These are phyloP conservation scores for Megacollybia marginata DNA, from an alignment of 768 basidiomycete species.

Conservation along the genomic window DNA sequence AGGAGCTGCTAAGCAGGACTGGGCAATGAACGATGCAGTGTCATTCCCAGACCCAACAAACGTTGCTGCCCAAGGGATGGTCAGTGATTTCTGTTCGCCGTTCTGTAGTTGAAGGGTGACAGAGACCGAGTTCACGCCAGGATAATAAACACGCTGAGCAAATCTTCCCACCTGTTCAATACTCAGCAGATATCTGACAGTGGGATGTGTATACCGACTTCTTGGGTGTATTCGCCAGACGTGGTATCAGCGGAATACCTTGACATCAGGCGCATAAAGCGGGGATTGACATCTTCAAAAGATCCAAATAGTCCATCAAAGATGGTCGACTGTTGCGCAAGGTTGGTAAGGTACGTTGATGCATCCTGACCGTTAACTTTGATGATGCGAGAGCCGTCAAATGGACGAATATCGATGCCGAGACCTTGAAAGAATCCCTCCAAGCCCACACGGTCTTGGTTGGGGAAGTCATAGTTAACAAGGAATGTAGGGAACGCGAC, in stretches of 20 bases:
- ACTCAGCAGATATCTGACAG: too few species aligned
- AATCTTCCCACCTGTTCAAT: constrained; percentile 3
- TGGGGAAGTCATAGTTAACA: constrained; percentile 11
- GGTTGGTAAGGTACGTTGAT: constrained; percentile 7
- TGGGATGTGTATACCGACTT: background rate
- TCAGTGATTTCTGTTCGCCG: constrained; percentile 1
- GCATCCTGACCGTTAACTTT: constrained; percentile 10
- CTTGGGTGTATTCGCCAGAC: constrained; percentile 8
- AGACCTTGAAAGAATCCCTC: constrained; percentile 9
- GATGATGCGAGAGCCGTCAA: constrained; percentile 9
- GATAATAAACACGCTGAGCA: constrained; percentile 9
- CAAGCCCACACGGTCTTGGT: constrained; percentile 7
- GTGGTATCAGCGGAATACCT: constrained; percentile 10
- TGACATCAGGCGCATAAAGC: constrained; percentile 10
- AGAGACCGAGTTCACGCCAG: constrained; percentile 7
- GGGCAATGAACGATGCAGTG: constrained; percentile 7
- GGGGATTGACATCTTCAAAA: constrained; percentile 8
- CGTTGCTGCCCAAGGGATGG: constrained; percentile 10
- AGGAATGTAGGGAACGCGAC: constrained; percentile 10
- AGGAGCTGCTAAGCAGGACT: constrained; percentile 5
- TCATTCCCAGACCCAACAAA: constrained; percentile 6
- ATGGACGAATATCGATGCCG: constrained; percentile 6
- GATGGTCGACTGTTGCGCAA: constrained; percentile 9
- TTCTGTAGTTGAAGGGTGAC: constrained; percentile 1
- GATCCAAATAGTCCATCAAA: constrained; percentile 9